phyloP scores from a whole-genome alignment of 495 filamentous ascomycete species.

The Parathielavia appendiculata region DNA sequence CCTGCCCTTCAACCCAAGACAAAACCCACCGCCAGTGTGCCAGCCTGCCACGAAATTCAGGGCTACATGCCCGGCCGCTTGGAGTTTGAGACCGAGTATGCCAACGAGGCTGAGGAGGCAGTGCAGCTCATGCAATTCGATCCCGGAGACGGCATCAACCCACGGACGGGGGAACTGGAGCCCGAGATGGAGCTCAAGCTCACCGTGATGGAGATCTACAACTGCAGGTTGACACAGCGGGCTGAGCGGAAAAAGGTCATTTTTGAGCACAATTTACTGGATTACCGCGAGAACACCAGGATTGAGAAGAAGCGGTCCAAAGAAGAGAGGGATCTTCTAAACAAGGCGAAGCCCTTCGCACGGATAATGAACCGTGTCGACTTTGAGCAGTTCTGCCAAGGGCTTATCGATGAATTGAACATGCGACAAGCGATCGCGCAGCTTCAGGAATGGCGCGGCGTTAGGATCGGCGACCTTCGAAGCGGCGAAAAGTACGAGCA shows the following conservation, averaged over 20 bases:
- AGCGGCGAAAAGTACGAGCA: conserved; percentile 91
- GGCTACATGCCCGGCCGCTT: conserved; percentile 98
- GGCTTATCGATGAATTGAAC: conserved; percentile 83
- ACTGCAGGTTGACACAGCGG: conserved; percentile 80
- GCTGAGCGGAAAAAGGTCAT: conserved; percentile 96
- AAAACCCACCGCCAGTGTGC: conserved; percentile 90
- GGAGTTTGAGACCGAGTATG: conserved; percentile 96
- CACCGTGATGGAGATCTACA: conserved; percentile 98
- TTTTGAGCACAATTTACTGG: conserved; percentile 87
- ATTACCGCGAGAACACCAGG: conserved; percentile 83
- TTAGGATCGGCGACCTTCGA: conserved; percentile 74
- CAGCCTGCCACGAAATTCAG: conserved; percentile 93
- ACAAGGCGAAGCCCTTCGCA: conserved; percentile 92
- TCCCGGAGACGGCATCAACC: conserved; percentile 85
- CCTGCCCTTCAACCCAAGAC: conserved; percentile 83
- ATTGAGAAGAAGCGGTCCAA: conserved; percentile 92
- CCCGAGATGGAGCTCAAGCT: conserved; percentile 96
- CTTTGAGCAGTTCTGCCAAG: conserved; percentile 78
- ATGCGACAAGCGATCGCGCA: conserved; percentile 84
- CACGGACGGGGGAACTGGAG: conserved; percentile 73
- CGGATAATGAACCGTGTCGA: conserved; percentile 93
- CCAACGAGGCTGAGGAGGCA: conserved; percentile 96
- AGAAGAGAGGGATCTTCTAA: conserved; percentile 83
- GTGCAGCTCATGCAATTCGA: conserved; percentile 98
- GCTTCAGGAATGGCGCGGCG: conserved; percentile 88